Evolutionary conservation across 371 early-diverging fungal species (phyloP), one percentile per base, ranked within the genome.

Genomic region (Mucor plumbeus): DNA sequence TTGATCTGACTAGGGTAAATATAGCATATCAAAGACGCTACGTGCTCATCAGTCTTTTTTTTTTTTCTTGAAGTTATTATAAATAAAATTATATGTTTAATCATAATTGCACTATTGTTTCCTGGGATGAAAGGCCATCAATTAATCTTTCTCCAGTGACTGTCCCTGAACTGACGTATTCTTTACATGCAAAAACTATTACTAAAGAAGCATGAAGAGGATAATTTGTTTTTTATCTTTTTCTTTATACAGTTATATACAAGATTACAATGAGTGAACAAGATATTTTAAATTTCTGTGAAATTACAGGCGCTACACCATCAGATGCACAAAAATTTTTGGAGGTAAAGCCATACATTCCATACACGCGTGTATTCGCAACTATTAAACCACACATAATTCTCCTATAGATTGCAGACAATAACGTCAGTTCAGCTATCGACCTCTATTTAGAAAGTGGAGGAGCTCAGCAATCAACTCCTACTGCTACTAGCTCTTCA

Each of bases 361-460:
- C 26, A 40, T 31, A 38, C 40, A 36, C 26, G 40, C 34, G 34
- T 19, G 38, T 38, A 21, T 47, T 41, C 26, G 26, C 26, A 26
- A 26, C 26, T 26, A 26, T 26, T 26, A 26, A 26, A 26, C 26
- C 26, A 26, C 10, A 21, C 26, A 53, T 21, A 61, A 60, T 54
- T 36, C 35, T 35, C 61, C 33, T 48, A 64, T 59, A 83, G 83
- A 69, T 80, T 58, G 74, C 83, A 11, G 83, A 83, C 55, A 76
- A 77, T 35, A 70, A 80, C 62, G 77, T 83, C 4, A 70, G 79
- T 59, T 72, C 74, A 11, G 83, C 83, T 10, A 68, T 83, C 9
- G 72, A 74, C 2, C 61, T 83, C 0, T 83, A 67, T 67, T 61
- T 78, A 36, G 83, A 80, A 61, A 77, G 69, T 47, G 78, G 78